Conservation (phyloP, 768 basidiomycete species). For the Leccinum uliginosum region DNA sequence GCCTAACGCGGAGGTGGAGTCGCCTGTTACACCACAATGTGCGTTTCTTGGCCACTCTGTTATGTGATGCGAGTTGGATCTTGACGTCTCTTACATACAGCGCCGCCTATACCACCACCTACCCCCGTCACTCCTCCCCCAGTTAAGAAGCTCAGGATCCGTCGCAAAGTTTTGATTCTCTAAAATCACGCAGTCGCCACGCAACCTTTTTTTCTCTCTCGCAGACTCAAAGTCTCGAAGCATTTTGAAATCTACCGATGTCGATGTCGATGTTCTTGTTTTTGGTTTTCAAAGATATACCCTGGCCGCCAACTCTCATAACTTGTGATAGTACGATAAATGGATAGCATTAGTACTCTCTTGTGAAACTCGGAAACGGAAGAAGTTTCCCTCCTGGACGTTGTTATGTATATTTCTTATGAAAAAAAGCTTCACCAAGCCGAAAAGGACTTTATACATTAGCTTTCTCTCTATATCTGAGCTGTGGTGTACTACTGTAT, state of each 20-base stretch:
- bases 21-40: constrained; percentile 8
- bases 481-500: background rate
- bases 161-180: constrained; percentile 28
- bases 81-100: constrained; percentile 5
- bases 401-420: constrained; percentile 1
- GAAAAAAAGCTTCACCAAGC: background rate
- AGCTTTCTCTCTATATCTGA: background rate
- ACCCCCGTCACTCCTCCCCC: constrained; percentile 8
- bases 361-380: background rate
- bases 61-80: background rate
- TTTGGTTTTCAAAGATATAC: constrained; percentile 6
- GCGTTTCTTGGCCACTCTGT: background rate
- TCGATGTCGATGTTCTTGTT: constrained; percentile 8
- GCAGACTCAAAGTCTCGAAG: background rate
- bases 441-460: constrained; percentile 2
- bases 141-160: constrained; percentile 30
- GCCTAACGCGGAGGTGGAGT: background rate
- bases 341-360: constrained; percentile 18
- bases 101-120: constrained; percentile 8
- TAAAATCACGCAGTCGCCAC: constrained; percentile 7
- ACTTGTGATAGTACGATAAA: constrained; percentile 12
- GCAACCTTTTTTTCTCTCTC: background rate
- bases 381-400: constrained; percentile 1
- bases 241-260: constrained; percentile 1
- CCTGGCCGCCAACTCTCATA: constrained; percentile 3